Base-by-base conservation (phyloP, 2,329 filamentous ascomycete genomes). In the Proliferodiscus dingleyae region DNA sequence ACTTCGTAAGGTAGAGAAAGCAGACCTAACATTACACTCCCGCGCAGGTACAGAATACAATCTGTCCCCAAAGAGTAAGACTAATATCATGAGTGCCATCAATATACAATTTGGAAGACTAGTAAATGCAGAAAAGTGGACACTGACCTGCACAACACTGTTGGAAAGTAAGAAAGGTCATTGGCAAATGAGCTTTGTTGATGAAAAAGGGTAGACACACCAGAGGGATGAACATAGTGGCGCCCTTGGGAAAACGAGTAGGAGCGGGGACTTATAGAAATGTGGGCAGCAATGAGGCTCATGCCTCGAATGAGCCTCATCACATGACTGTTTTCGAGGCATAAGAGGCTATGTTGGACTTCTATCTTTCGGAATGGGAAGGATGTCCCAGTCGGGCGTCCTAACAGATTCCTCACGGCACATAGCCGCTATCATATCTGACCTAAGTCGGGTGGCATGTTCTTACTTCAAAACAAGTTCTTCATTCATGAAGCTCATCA, bases 1-100 rank as follows among this genome's bases (percentile, higher is more conserved):
- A 64, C 52, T 50, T 64, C 62, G 49, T 64, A 62, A 8, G 62
- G 62, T 33, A 64, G 37, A 43, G 44, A 47, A 22, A 49, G 37
- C 47, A 64, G 49, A 28, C 50, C 41, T 34, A 55, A 53, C 60
- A 62, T 62, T 32, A 51, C 48, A 47, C 42, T 30, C 43, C 45
- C 32, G 30, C 41, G 21, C 41, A 19, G 33, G 32, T 46, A 42
- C 37, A 42, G 41, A 32, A 40, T 33, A 19, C 37, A 30, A 32
- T 15, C 26, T 37, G 10, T 28, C 32, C 45, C 19, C 5, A 24
- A 22, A 21, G 30, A 32, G 8, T 18, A 23, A 22, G 22, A 39
- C 24, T 18, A 37, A 23, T 30, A 6, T 10, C 19, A 26, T 10
- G n/a, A n/a, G n/a, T n/a, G n/a, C n/a, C n/a, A n/a, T n/a, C n/a